Percentiles rank a stretch among this genome's conserved stretches.
Conservation (phyloP, 768 basidiomycete genomes). For the Leucogyrophana mollusca region DNA sequence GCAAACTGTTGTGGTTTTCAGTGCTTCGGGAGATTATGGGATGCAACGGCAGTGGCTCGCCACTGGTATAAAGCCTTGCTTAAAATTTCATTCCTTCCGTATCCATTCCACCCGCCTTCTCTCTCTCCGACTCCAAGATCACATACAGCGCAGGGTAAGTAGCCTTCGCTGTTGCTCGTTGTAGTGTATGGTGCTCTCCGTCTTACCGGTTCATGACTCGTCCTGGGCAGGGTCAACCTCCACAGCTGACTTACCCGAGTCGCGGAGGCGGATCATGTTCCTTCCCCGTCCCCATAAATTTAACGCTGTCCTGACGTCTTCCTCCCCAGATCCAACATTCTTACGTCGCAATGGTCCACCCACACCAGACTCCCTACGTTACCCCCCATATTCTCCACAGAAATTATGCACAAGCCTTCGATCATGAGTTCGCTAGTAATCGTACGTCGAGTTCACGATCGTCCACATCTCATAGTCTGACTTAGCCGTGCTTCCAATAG, state of each 20-base stretch:
- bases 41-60: slow-evolving; percentile 22
- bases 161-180: not conserved
- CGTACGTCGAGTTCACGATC: slow-evolving; percentile 44
- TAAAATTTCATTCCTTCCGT: not conserved
- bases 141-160: slow-evolving; percentile 18
- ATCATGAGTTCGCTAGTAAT: slow-evolving; percentile 57
- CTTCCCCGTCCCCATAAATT: slow-evolving; percentile 5
- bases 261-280: slow-evolving; percentile 23
- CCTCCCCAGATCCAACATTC: not conserved
- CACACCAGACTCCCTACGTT: slow-evolving; percentile 78
- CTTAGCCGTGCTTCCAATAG: slow-evolving; percentile 37
- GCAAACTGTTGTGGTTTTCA: not conserved
- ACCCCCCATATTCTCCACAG: slow-evolving; percentile 90
- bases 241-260: slow-evolving; percentile 9
- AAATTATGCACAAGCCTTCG: slow-evolving; percentile 74
- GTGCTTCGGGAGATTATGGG: slow-evolving; percentile 30
- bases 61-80: slow-evolving; percentile 23
- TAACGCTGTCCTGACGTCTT: slow-evolving; percentile 3
- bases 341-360: slow-evolving; percentile 55
- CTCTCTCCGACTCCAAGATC: not conserved
- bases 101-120: slow-evolving; percentile 6
- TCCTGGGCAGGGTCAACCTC: slow-evolving; percentile 2
- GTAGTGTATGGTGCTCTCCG: not conserved
- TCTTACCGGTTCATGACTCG: slow-evolving; percentile 3
- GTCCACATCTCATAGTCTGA: slow-evolving; percentile 4